Evolutionary conservation across 805 yeast species (phyloP).

Genomic region (Jamesozyma piceae): DNA sequence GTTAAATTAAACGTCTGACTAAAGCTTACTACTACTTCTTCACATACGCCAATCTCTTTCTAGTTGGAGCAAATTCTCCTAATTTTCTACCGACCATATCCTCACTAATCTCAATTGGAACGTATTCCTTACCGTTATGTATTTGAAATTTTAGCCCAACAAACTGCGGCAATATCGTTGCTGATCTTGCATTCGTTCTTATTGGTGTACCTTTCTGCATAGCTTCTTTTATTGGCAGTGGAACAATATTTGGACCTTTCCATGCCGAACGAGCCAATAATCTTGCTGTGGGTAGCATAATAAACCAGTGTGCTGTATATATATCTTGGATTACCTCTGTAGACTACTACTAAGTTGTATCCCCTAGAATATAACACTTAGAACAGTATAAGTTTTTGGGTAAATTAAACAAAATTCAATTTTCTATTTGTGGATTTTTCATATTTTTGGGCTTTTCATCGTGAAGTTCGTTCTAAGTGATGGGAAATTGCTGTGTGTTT

Average conservation of each 20-base stretch:
- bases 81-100: constrained; percentile 95
- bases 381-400: no score
- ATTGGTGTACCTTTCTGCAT: constrained; percentile 72
- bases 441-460: no score
- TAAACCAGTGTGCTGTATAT: no score
- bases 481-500: no score
- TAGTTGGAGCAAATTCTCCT: constrained; percentile 92
- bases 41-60: constrained; percentile 78
- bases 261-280: constrained; percentile 46
- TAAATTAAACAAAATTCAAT: no score
- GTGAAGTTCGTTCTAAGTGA: no score
- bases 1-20: no score
- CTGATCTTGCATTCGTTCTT: constrained; percentile 90
- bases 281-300: constrained; percentile 8
- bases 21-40: no score
- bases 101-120: constrained; percentile 75
- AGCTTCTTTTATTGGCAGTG: constrained; percentile 87
- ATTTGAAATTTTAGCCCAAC: constrained; percentile 91
- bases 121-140: constrained; percentile 93
- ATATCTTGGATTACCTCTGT: no score
- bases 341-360: no score
- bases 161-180: constrained; percentile 91
- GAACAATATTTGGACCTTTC: constrained; percentile 88
- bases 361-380: no score
- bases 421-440: no score